These are phyloP conservation scores for Oryza brachyantha DNA, from an alignment of 176 grass and related monocot species.

Conservation along the genomic window DNA sequence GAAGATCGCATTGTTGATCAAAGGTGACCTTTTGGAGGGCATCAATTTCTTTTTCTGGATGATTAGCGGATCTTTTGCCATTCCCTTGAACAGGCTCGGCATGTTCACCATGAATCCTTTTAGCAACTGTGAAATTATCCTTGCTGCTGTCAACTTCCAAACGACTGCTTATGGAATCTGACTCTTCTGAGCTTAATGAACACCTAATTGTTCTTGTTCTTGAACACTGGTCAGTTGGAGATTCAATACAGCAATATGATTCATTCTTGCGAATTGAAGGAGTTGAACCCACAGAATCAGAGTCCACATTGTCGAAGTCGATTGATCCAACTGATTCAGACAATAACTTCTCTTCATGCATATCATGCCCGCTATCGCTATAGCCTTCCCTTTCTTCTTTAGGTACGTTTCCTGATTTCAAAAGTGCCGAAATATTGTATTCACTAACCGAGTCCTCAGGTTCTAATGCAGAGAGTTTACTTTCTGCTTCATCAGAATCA, in stretches of 20 bases:
- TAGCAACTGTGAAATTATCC: neutral
- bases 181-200: constrained; percentile 38
- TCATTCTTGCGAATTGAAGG: constrained; percentile 9
- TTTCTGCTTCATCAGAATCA: constrained; percentile 95
- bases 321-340: constrained; percentile 48
- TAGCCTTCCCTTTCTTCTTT: constrained; percentile 36
- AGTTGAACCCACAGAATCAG: constrained; percentile 34
- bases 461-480: constrained; percentile 40
- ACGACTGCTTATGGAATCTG: constrained; percentile 18
- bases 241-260: constrained; percentile 2
- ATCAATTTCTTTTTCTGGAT: neutral
- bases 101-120: constrained; percentile 6
- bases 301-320: constrained; percentile 10
- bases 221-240: constrained; percentile 35
- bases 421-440: constrained; percentile 19
- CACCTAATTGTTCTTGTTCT: constrained; percentile 19
- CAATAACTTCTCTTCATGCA: constrained; percentile 39
- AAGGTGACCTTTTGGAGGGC: constrained; percentile 20
- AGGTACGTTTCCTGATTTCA: constrained; percentile 1
- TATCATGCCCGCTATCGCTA: constrained; percentile 34
- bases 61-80: neutral
- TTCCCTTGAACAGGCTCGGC: neutral
- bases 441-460: constrained; percentile 36
- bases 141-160: neutral
- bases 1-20: neutral